These are phyloP conservation scores for Geosmithia putterillii DNA, from an alignment of 2,329 filamentous ascomycete species.

Conservation along the genomic window DNA sequence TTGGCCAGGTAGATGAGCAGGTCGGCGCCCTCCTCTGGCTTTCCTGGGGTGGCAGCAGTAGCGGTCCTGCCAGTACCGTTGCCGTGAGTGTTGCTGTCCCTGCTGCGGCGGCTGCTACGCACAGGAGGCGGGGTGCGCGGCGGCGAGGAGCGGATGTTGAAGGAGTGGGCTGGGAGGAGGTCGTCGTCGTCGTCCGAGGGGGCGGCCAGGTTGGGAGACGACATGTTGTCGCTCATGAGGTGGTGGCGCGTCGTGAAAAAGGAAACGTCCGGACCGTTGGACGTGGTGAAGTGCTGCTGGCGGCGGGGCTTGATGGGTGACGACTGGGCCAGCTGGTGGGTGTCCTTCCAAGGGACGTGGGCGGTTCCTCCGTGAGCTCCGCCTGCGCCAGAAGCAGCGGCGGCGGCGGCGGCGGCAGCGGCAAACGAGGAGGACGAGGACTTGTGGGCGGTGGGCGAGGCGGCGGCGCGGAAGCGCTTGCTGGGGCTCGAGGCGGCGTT, in stretches of 20 bases:
- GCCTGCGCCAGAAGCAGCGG: neutral
- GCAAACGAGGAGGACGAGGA: conserved; percentile 24
- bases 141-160: conserved; percentile 64
- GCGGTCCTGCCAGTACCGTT: neutral
- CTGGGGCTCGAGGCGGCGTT: conserved; percentile 37
- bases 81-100: conserved; percentile 5
- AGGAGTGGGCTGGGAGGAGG: conserved; percentile 65
- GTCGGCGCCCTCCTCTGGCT: conserved; percentile 69
- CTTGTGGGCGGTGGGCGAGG: conserved; percentile 48
- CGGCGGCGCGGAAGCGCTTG: conserved; percentile 58
- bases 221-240: conserved; percentile 50
- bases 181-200: conserved; percentile 73
- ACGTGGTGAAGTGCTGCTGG: conserved; percentile 62
- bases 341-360: conserved; percentile 61
- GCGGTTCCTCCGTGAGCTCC: conserved; percentile 6
- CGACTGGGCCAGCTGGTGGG: conserved; percentile 67
- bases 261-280: conserved; percentile 59
- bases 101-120: conserved; percentile 36
- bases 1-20: conserved; percentile 76
- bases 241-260: conserved; percentile 64
- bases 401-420: too few relatives aligned
- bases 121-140: conserved; percentile 71
- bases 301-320: conserved; percentile 73
- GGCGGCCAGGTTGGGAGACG: conserved; percentile 47
- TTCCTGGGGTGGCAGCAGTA: conserved; percentile 13